Conservation (phyloP, 352 stramenopile species). For the Blastocystis sp. region DNA sequence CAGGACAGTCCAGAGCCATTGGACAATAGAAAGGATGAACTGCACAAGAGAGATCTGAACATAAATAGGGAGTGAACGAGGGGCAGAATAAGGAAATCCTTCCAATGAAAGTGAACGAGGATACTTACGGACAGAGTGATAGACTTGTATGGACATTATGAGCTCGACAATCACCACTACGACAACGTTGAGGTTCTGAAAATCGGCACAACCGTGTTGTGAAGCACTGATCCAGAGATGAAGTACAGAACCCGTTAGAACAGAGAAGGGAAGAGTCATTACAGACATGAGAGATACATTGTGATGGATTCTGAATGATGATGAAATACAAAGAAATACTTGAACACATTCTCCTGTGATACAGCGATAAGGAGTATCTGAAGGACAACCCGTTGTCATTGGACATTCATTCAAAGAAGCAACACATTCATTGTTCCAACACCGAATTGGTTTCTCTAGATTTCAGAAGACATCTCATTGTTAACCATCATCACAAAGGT, state of each 20-base stretch:
- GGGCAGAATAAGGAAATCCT: not conserved
- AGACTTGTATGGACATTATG: not conserved
- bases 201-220: not conserved
- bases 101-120: not conserved
- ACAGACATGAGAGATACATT: not conserved
- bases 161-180: not conserved
- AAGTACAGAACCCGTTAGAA: constrained; percentile 13
- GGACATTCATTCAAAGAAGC: not conserved
- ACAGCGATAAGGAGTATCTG: not conserved
- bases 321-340: not conserved
- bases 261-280: not conserved
- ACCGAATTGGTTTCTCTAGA: constrained; percentile 19
- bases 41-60: not conserved
- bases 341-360: constrained; percentile 20
- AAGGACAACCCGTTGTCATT: not conserved
- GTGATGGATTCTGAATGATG: not conserved
- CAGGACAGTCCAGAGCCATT: not conserved
- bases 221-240: not conserved
- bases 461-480: not conserved
- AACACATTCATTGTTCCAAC: constrained; percentile 55
- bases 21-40: constrained; percentile 36
- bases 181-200: not conserved
- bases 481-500: not conserved
- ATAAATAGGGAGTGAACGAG: not conserved
- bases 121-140: not conserved